Conservation (phyloP, 345 rosid genomes). For the Salix brachista region DNA sequence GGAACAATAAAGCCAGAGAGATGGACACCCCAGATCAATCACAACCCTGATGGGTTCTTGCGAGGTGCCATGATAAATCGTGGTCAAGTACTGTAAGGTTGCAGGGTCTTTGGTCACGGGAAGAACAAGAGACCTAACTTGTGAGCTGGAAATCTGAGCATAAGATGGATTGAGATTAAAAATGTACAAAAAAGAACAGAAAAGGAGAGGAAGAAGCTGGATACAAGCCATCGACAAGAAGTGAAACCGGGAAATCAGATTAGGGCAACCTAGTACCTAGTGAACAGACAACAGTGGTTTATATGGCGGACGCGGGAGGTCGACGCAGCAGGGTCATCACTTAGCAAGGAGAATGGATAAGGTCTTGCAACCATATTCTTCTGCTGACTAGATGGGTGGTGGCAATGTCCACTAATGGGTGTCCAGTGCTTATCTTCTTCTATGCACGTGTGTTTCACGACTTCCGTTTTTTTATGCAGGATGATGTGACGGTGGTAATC, state of each 20-base stretch:
- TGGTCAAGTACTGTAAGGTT: constrained; percentile 60
- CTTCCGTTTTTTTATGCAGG: too few species aligned
- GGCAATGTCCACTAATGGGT: too few species aligned
- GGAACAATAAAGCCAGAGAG: constrained; percentile 51
- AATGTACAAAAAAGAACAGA: constrained; percentile 8
- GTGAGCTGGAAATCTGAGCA: constrained; percentile 18
- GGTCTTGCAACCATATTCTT: background rate
- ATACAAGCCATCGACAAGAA: constrained; percentile 34
- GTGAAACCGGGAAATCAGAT: background rate
- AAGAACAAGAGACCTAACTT: constrained; percentile 18
- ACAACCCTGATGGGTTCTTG: constrained; percentile 37
- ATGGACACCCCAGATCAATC: constrained; percentile 51
- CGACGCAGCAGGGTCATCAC: background rate
- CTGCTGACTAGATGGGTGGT: constrained; percentile 11
- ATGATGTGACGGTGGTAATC: too few species aligned
- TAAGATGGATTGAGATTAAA: background rate
- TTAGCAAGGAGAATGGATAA: background rate
- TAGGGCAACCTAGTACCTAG: background rate
- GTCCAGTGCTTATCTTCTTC: too few species aligned
- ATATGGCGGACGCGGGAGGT: background rate
- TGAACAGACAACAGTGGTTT: background rate
- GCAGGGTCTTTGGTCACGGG: constrained; percentile 51
- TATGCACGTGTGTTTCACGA: too few species aligned
- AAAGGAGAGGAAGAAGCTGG: constrained; percentile 14
- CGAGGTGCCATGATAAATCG: constrained; percentile 32